A percentile compares a stretch with the other conserved stretches of the same genome.
Conservation (phyloP, 163 green algal genomes). For the Botryococcus braunii region DNA sequence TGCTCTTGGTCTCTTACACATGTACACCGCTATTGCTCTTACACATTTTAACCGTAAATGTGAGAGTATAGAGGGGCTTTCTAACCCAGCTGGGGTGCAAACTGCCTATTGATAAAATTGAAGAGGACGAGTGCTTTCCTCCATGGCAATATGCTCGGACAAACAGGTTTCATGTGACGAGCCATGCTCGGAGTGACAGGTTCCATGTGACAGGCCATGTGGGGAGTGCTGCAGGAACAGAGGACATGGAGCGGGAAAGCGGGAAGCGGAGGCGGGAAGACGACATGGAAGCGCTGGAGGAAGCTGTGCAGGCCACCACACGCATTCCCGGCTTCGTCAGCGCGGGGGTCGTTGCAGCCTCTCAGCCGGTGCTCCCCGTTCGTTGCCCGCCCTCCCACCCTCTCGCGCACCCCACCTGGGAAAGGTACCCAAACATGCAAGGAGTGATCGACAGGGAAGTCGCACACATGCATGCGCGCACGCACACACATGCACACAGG, state of each 20-base stretch:
- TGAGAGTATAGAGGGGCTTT: too few relatives aligned
- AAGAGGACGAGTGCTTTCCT: too few relatives aligned
- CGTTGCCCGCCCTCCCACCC: neutral
- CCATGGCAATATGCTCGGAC: too few relatives aligned
- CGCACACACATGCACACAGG: too few relatives aligned
- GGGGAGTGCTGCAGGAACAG: neutral
- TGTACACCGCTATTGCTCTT: too few relatives aligned
- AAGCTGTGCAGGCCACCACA: slow-evolving; percentile 12
- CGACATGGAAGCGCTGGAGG: slow-evolving; percentile 67
- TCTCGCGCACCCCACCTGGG: neutral
- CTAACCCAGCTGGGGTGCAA: too few relatives aligned
- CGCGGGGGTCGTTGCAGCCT: slow-evolving; percentile 31
- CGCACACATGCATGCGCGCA: neutral
- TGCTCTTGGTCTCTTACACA: too few relatives aligned
- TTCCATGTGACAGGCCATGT: neutral
- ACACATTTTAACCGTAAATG: too few relatives aligned
- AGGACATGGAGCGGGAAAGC: neutral
- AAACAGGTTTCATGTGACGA: neutral
- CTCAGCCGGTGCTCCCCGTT: slow-evolving; percentile 8
- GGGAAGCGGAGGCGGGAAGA: slow-evolving; percentile 31
- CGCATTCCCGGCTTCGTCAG: slow-evolving; percentile 71
- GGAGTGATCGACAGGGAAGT: neutral
- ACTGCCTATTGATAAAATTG: too few relatives aligned
- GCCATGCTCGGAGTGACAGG: neutral
- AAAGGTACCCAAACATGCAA: neutral